Conservation (phyloP, 805 yeast species). For the Nematodospora valgi region DNA sequence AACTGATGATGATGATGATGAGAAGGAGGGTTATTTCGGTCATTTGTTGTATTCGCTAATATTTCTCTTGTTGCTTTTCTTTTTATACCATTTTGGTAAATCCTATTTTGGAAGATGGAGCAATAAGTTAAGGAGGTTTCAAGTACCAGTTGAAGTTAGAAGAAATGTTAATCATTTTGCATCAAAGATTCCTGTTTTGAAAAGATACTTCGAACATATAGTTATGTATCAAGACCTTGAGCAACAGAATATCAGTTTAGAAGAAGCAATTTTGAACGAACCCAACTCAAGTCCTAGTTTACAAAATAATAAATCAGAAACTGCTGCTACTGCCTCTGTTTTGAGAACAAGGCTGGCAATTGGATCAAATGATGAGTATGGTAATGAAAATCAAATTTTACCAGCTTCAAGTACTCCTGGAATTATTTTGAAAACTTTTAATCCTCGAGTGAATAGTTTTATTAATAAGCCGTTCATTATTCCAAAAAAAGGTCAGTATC, state of each 20-base stretch:
- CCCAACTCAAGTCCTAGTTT: neutral
- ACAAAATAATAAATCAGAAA: neutral
- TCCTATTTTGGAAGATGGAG: conserved; percentile 8
- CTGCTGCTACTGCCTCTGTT: conserved; percentile 15
- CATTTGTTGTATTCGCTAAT: conserved; percentile 12
- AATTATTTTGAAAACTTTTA: neutral
- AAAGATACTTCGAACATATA: conserved; percentile 1
- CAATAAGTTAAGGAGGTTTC: conserved; percentile 13
- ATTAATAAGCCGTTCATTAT: conserved; percentile 35
- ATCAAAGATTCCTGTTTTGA: conserved; percentile 21
- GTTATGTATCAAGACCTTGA: conserved; percentile 4
- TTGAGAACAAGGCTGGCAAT: conserved; percentile 37
- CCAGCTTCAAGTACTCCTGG: no score
- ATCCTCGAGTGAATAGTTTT: conserved; percentile 18
- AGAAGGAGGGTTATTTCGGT: conserved; percentile 2
- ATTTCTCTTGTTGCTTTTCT: conserved; percentile 15
- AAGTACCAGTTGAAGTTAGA: conserved; percentile 12
- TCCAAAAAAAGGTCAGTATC: conserved; percentile 14
- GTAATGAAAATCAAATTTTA: neutral
- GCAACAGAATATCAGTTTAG: conserved; percentile 6
- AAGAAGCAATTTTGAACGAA: conserved; percentile 6
- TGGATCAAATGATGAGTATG: neutral
- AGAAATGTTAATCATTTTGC: conserved; percentile 10
- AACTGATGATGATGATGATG: conserved; percentile 18
- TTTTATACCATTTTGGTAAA: conserved; percentile 16